Percentiles rank a stretch among this genome's conserved stretches.
Conservation (phyloP, 2,329 filamentous ascomycete genomes). For the Botrytis medusae region DNA sequence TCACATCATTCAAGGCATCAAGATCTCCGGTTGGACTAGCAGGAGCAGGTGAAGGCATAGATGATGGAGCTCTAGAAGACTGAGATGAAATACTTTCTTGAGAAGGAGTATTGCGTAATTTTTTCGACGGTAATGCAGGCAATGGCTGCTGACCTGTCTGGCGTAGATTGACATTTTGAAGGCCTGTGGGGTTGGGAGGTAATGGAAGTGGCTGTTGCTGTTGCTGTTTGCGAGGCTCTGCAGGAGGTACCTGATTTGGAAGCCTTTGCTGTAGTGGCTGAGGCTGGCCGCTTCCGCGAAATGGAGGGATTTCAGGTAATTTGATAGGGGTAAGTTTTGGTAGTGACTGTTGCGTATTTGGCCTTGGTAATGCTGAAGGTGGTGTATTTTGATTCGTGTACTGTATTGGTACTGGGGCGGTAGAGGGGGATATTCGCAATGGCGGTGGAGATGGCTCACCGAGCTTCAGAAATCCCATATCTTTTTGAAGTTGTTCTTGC, state of each 20-base stretch:
- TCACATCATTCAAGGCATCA: constrained; percentile 85
- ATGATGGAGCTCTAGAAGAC: constrained; percentile 43
- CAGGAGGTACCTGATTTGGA: constrained; percentile 36
- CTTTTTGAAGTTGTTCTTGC: constrained; percentile 62
- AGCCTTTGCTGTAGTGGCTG: constrained; percentile 35
- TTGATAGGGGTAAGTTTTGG: constrained; percentile 41
- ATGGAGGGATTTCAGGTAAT: constrained; percentile 42
- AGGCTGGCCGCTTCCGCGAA: constrained; percentile 36
- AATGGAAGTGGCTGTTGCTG: constrained; percentile 31
- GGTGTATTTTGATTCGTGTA: constrained; percentile 30
- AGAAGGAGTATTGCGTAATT: constrained; percentile 38
- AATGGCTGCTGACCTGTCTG: constrained; percentile 36
- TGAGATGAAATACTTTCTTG: constrained; percentile 34
- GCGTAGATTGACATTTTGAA: constrained; percentile 37
- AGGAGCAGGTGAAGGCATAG: constrained; percentile 58
- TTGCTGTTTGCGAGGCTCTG: constrained; percentile 36
- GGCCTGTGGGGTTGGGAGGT: constrained; percentile 25
- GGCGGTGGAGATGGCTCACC: constrained; percentile 36
- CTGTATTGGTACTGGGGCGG: constrained; percentile 28
- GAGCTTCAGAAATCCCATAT: constrained; percentile 59
- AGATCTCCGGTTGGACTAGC: constrained; percentile 66
- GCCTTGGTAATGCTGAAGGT: constrained; percentile 30
- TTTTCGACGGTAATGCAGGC: constrained; percentile 39
- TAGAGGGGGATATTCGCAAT: constrained; percentile 21
- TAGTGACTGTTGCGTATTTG: constrained; percentile 39